Percentiles rank a stretch among this genome's conserved stretches.
These are phyloP conservation scores for Talaromyces pinophilus DNA, from an alignment of 2,329 filamentous ascomycete species.

Conservation along the genomic window DNA sequence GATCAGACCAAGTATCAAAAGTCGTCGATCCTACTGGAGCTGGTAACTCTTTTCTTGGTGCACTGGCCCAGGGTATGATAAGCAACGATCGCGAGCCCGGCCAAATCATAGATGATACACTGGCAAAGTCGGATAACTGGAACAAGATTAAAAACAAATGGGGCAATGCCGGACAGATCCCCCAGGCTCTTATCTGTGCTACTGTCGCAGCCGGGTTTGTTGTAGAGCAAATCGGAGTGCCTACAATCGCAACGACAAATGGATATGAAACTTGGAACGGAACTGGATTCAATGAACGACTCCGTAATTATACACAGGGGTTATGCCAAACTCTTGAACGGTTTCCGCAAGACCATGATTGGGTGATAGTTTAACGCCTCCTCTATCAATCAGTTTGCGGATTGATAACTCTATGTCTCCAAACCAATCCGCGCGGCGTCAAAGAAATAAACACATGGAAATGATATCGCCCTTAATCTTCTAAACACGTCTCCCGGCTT, in stretches of 20 bases:
- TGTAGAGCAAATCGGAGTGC: conserved; percentile 91
- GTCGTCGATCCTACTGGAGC: conserved; percentile 94
- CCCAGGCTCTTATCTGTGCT: conserved; percentile 74
- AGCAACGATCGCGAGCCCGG: conserved; percentile 41
- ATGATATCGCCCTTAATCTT: conserved; percentile 19
- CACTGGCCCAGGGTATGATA: conserved; percentile 58
- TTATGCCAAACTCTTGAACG: conserved; percentile 44
- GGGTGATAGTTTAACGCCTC: conserved; percentile 36
- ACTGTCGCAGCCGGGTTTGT: conserved; percentile 85
- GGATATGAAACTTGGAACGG: conserved; percentile 49
- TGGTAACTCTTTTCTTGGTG: conserved; percentile 83
- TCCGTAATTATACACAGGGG: conserved; percentile 48
- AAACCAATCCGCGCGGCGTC: conserved; percentile 33
- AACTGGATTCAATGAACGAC: conserved; percentile 46
- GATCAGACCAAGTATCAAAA: conserved; percentile 32
- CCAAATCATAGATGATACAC: conserved; percentile 33
- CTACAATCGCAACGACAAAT: conserved; percentile 44
- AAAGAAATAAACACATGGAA: conserved; percentile 27
- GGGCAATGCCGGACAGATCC: conserved; percentile 52
- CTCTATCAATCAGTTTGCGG: conserved; percentile 31
- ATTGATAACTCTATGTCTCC: conserved; percentile 40
- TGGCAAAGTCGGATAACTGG: conserved; percentile 58
- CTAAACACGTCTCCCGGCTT: conserved; percentile 25
- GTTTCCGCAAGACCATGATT: conserved; percentile 37
- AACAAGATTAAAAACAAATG: conserved; percentile 43